These are phyloP conservation scores for Fusarium transvaalense DNA, from an alignment of 2,329 filamentous ascomycete genomes.

Conservation along the genomic window DNA sequence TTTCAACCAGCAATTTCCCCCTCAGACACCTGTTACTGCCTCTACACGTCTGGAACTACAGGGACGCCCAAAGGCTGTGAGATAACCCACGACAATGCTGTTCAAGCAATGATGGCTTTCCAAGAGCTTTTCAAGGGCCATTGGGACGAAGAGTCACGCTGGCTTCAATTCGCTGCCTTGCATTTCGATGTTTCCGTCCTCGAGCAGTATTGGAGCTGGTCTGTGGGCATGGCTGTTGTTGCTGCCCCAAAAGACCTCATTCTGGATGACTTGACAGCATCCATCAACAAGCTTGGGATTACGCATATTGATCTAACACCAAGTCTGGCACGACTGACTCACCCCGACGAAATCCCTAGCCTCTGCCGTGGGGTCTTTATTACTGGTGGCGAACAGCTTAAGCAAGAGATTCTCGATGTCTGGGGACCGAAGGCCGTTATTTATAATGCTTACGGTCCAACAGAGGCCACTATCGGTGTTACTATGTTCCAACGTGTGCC, in stretches of 20 bases:
- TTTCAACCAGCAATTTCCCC: constrained; percentile 45
- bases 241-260: constrained; percentile 86
- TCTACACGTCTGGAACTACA: constrained; percentile 90
- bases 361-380: constrained; percentile 90
- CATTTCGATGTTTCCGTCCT: constrained; percentile 95
- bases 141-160: constrained; percentile 80
- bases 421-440: constrained; percentile 87
- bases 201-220: constrained; percentile 97
- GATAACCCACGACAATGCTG: constrained; percentile 87
- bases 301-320: constrained; percentile 95
- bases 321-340: constrained; percentile 82
- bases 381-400: constrained; percentile 88
- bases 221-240: constrained; percentile 85
- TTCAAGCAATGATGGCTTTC: constrained; percentile 91
- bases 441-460: constrained; percentile 93
- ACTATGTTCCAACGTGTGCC: constrained; percentile 91
- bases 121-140: constrained; percentile 80
- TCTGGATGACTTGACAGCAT: constrained; percentile 81
- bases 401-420: constrained; percentile 86
- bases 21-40: constrained; percentile 79
- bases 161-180: constrained; percentile 93
- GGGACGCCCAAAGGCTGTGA: constrained; percentile 90
- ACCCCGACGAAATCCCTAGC: constrained; percentile 83
- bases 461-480: constrained; percentile 91
- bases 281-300: constrained; percentile 78